These are phyloP conservation scores for Globisporangium paddicum DNA, from an alignment of 352 stramenopile species.

Conservation along the genomic window DNA sequence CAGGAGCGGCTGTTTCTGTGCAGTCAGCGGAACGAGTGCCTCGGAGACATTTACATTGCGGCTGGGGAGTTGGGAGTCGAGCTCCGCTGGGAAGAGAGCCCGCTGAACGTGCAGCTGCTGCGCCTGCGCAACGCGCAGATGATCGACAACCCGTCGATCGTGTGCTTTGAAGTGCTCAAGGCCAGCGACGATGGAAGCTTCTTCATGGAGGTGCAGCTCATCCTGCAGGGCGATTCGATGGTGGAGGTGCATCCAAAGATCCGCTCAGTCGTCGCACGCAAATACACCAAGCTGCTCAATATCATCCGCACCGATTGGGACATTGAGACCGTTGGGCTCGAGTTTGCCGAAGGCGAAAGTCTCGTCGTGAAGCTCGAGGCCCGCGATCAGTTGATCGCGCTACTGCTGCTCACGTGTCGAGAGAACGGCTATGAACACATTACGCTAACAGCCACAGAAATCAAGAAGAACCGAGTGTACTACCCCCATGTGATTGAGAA, in stretches of 20 bases:
- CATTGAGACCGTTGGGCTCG: conserved; percentile 44
- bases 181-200: conserved; percentile 28
- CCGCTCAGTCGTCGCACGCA: conserved; percentile 49
- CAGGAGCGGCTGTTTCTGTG: conserved; percentile 70
- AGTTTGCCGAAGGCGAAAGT: conserved; percentile 59
- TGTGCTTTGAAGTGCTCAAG: conserved; percentile 69
- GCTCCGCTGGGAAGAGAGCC: conserved; percentile 30
- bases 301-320: conserved; percentile 59
- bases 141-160: conserved; percentile 47
- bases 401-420: conserved; percentile 55
- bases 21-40: conserved; percentile 46
- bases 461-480: conserved; percentile 56
- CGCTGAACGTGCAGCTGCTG: conserved; percentile 45
- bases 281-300: conserved; percentile 41
- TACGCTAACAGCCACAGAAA: conserved; percentile 26
- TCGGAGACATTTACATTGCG: conserved; percentile 48
- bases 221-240: conserved; percentile 50
- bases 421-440: conserved; percentile 56
- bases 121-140: conserved; percentile 53
- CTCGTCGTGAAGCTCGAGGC: conserved; percentile 48
- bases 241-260: conserved; percentile 64
- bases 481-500: conserved; percentile 44
- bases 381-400: conserved; percentile 59
- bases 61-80: conserved; percentile 38
- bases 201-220: conserved; percentile 56